Percentiles rank a stretch among this genome's conserved stretches.
phyloP scores from a whole-genome alignment of 176 grass and related monocot species.

The Eleusine indica region DNA sequence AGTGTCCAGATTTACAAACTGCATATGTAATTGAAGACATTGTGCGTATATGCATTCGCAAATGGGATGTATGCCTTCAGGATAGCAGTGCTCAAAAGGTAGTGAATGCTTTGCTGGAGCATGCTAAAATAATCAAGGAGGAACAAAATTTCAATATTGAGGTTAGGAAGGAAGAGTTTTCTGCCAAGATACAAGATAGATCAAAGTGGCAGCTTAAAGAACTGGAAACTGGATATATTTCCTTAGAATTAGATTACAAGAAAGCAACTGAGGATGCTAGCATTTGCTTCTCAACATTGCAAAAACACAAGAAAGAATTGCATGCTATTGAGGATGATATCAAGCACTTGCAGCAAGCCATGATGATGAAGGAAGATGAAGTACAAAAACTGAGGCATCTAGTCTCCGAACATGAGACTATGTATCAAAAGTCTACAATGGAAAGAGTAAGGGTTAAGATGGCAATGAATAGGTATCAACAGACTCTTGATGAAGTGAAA shows the following conservation, averaged over 20 bases:
- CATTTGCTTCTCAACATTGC: slow-evolving; percentile 38
- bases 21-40: slow-evolving; percentile 47
- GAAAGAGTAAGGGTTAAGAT: slow-evolving; percentile 46
- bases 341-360: slow-evolving; percentile 25
- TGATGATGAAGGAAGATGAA: slow-evolving; percentile 41
- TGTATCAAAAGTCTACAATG: slow-evolving; percentile 46
- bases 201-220: slow-evolving; percentile 55
- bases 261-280: slow-evolving; percentile 37
- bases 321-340: slow-evolving; percentile 32
- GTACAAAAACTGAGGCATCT: slow-evolving; percentile 40
- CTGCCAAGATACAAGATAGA: slow-evolving; percentile 43
- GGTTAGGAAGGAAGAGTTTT: slow-evolving; percentile 47
- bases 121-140: slow-evolving; percentile 51
- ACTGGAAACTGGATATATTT: slow-evolving; percentile 39
- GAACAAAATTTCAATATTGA: slow-evolving; percentile 45
- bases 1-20: slow-evolving; percentile 31
- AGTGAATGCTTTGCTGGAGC: slow-evolving; percentile 46
- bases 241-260: slow-evolving; percentile 52
- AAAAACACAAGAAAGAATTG: slow-evolving; percentile 47
- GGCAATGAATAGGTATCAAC: slow-evolving; percentile 41
- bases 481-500: slow-evolving; percentile 43
- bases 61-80: slow-evolving; percentile 38
- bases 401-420: slow-evolving; percentile 31
- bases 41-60: slow-evolving; percentile 44
- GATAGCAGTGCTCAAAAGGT: slow-evolving; percentile 46